These are phyloP conservation scores for Nakazawaea anatomiae DNA, from an alignment of 805 yeast species.

Conservation along the genomic window DNA sequence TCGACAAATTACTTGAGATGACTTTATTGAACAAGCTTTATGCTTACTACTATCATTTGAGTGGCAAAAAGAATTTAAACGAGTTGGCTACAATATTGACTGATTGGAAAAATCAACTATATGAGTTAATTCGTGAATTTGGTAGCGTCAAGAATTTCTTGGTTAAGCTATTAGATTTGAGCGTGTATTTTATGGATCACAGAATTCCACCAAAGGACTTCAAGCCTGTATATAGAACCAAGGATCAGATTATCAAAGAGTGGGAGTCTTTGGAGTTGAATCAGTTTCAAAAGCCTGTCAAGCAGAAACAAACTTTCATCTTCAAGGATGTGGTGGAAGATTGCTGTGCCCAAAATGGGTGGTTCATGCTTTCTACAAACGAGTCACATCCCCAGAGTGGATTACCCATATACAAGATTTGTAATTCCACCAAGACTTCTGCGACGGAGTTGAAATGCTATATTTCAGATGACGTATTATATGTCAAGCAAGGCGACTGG, in stretches of 20 bases:
- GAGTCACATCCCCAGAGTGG: conserved; percentile 32
- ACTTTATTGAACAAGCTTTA: background rate
- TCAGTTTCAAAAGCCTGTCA: conserved; percentile 3
- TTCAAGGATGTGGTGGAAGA: conserved; percentile 64
- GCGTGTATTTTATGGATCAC: background rate
- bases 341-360: conserved; percentile 46
- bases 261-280: background rate
- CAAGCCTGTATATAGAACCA: background rate
- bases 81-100: background rate
- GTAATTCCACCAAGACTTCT: conserved; percentile 13
- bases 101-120: conserved; percentile 2
- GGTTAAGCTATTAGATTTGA: conserved; percentile 3
- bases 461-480: conserved; percentile 63
- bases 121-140: background rate
- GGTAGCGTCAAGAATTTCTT: conserved; percentile 1
- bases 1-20: conserved; percentile 1
- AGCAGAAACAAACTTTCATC: conserved; percentile 28
- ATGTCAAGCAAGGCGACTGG: conserved; percentile 34
- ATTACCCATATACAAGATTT: conserved; percentile 36
- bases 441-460: conserved; percentile 33
- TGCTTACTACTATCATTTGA: background rate
- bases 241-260: background rate
- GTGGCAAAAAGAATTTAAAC: background rate
- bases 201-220: background rate
- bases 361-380: conserved; percentile 32